Base-by-base conservation (phyloP, 2,329 filamentous ascomycete genomes). In the Neoascochyta sp. region DNA sequence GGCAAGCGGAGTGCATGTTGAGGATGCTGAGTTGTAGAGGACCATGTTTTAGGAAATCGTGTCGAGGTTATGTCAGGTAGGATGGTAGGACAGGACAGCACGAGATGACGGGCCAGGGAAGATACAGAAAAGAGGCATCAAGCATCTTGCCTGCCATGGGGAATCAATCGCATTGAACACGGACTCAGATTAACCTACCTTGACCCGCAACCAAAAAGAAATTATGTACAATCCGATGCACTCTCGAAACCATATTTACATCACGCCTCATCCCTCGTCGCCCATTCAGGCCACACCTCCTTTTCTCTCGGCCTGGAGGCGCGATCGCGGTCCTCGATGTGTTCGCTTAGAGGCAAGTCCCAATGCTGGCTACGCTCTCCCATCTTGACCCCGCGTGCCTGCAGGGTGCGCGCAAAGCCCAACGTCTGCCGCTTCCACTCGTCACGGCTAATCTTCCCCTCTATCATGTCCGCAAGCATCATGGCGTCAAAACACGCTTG, bases 401-500 rank as follows among this genome's bases (percentile, higher is more conserved):
- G 64, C 12, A 65, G 45, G 3, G 48, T 54, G 21, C 46, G 47
- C 24, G 65, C 63, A 50, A 57, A 65, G 0, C 50, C 54, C 46
- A 66, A 40, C 1, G 58, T 57, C 31, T 56, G 40, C 18, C 30
- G 39, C 34, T 63, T 62, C 60, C 68, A 70, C 26, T 59, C 41
- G 4, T 45, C 36, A 24, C 52, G 36, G 3, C 46, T 40, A 19
- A 64, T 54, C 27, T 64, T 55, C 0, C 66, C 67, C 6, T 50
- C 39, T 35, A 68, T 50, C 38, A 66, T 60, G 34, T 62, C 54
- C 1, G 55, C 67, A 9, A 71, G 37, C 4, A 52, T 54, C 41
- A 67, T 45, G 4, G 64, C 64, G 43, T 72, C 66, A 22, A 63
- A 64, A 2, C 67, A 69, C 4, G 68, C 68, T 40, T 73, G 69